Evolutionary conservation across 2,329 filamentous ascomycete species (phyloP).

Genomic region (Cytospora paraplurivora): DNA sequence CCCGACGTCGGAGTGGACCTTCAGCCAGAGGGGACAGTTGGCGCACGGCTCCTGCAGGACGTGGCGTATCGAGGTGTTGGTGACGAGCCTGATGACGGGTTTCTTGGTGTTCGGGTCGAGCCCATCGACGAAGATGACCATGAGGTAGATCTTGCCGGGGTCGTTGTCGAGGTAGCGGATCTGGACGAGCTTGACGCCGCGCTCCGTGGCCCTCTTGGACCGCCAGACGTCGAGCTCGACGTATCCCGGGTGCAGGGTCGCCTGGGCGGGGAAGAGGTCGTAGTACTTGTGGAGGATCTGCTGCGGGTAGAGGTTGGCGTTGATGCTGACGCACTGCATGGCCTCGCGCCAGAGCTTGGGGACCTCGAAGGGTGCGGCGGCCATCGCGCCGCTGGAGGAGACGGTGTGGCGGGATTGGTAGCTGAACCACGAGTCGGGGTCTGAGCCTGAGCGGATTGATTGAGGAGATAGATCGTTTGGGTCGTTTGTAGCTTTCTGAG

Average conservation of each 20-base stretch:
- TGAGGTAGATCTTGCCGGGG: conserved; percentile 19
- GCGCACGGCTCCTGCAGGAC: conserved; percentile 24
- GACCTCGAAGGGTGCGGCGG: conserved; percentile 19
- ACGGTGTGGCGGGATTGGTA: background rate
- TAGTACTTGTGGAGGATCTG: conserved; percentile 23
- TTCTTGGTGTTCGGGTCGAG: conserved; percentile 3
- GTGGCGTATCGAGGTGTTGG: conserved; percentile 25
- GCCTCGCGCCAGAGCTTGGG: conserved; percentile 24
- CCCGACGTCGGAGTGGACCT: conserved; percentile 3
- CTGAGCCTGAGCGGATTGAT: background rate
- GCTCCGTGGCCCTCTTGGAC: conserved; percentile 12
- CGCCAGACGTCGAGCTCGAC: conserved; percentile 23
- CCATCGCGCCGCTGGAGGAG: background rate
- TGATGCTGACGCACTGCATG: conserved; percentile 27
- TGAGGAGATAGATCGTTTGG: background rate
- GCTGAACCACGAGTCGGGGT: background rate
- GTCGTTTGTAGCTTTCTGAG: background rate
- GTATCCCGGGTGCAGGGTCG: background rate
- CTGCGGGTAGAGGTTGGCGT: conserved; percentile 22
- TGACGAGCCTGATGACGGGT: conserved; percentile 18
- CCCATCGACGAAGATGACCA: conserved; percentile 20
- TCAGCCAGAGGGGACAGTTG: conserved; percentile 27
- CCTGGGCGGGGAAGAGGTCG: conserved; percentile 9
- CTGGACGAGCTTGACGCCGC: conserved; percentile 18
- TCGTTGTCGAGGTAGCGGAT: conserved; percentile 24